Conservation (phyloP, 2,329 filamentous ascomycete species). For the Graphilbum fragrans region DNA sequence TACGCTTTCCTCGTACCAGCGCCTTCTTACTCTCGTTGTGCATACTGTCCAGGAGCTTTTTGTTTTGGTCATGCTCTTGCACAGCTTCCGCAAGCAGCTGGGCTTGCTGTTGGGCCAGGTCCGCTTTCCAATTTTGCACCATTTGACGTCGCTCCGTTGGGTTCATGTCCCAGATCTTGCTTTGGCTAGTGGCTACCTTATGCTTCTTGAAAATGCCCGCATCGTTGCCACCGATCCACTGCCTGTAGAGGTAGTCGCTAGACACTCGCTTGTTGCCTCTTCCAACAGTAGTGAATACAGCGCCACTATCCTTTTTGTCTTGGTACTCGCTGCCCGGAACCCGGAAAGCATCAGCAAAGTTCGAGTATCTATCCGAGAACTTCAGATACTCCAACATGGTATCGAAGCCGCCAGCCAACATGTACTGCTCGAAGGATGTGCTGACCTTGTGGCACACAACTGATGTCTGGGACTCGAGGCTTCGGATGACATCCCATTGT, state of each 20-base stretch:
- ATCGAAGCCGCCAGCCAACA: no score
- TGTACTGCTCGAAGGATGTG: no score
- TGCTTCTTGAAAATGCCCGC: neutral
- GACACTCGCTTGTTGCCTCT: neutral
- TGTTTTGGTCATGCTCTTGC: constrained; percentile 26
- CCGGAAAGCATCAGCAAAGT: no score
- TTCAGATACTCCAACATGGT: no score
- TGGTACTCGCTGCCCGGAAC: no score
- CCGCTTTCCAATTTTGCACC: neutral
- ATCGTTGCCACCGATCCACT: constrained; percentile 11
- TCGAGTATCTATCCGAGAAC: no score
- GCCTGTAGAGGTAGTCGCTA: neutral
- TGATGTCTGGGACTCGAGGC: no score
- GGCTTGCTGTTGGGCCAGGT: neutral
- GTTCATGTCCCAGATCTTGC: neutral
- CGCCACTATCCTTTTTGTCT: no score
- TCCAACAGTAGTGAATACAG: constrained; percentile 19
- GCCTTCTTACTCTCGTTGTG: constrained; percentile 27
- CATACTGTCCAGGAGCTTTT: constrained; percentile 28
- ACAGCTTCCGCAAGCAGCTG: constrained; percentile 21
- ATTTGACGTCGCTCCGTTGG: neutral
- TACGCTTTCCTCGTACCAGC: constrained; percentile 27
- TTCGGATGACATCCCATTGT: no score
- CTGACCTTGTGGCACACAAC: no score
- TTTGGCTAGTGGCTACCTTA: no score